Conservation (phyloP, 169 alveolate genomes). For the Babesia ovis region DNA sequence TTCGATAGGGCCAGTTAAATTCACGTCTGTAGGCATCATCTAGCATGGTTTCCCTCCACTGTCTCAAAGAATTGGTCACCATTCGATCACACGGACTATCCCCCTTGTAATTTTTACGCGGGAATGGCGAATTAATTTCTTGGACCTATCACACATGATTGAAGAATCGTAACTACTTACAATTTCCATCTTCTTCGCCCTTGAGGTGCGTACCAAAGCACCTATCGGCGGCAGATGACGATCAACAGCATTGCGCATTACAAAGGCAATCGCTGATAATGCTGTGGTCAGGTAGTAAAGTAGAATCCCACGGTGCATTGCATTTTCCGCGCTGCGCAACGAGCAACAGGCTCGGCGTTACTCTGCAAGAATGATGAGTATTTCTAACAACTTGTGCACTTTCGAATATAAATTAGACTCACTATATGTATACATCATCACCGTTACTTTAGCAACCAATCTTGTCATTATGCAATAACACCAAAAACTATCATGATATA, state of each 20-base stretch:
- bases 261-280: slow-evolving; percentile 4
- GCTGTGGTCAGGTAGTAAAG: neutral
- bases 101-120: slow-evolving; percentile 49
- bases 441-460: too few relatives aligned
- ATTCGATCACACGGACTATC: slow-evolving; percentile 53
- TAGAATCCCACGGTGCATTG: slow-evolving; percentile 23
- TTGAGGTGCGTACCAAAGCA: slow-evolving; percentile 34
- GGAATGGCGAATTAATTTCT: slow-evolving; percentile 45
- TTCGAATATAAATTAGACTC: too few relatives aligned
- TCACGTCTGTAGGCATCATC: slow-evolving; percentile 48
- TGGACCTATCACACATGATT: slow-evolving; percentile 34
- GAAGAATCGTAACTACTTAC: neutral
- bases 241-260: neutral
- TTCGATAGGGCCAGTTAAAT: slow-evolving; percentile 50
- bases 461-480: too few relatives aligned
- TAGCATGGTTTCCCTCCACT: slow-evolving; percentile 40
- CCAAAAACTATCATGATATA: too few relatives aligned
- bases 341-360: slow-evolving; percentile 7
- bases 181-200: slow-evolving; percentile 42
- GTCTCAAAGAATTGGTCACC: slow-evolving; percentile 49
- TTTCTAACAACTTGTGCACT: too few relatives aligned
- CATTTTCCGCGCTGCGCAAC: slow-evolving; percentile 18
- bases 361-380: slow-evolving; percentile 1
- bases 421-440: too few relatives aligned
- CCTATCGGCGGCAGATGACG: neutral